Conservation (phyloP, 306 rosid species). For the Albizia julibrissin region DNA sequence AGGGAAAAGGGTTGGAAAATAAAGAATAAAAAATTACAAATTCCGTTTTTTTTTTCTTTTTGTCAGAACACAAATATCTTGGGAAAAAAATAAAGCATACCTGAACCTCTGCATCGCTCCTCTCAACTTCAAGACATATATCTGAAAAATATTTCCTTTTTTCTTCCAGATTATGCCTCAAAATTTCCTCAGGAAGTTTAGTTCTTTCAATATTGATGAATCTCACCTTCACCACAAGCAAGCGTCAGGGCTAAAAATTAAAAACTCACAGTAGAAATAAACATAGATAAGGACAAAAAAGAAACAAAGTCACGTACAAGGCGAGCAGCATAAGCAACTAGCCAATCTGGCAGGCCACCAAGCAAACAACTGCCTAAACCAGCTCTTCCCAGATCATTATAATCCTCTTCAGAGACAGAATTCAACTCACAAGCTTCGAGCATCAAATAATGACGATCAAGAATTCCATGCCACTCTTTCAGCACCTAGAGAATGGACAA, state of each 20-base stretch:
- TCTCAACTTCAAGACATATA: slow-evolving; percentile 87
- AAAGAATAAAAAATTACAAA: slow-evolving; percentile 7
- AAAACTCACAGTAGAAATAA: not conserved
- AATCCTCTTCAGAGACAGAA: slow-evolving; percentile 85
- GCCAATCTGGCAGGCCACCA: slow-evolving; percentile 97
- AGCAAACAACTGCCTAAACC: slow-evolving; percentile 98
- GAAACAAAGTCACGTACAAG: slow-evolving; percentile 58
- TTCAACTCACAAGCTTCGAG: slow-evolving; percentile 89
- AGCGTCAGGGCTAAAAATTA: slow-evolving; percentile 32
- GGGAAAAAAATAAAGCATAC: slow-evolving; percentile 38
- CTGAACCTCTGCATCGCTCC: slow-evolving; percentile 97
- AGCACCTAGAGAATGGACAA: slow-evolving; percentile 60
- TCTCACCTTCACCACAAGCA: slow-evolving; percentile 73
- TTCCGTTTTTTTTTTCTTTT: not conserved
- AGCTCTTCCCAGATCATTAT: slow-evolving; percentile 87
- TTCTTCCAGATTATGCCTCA: slow-evolving; percentile 83
- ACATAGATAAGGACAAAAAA: slow-evolving; percentile 17
- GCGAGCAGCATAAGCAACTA: slow-evolving; percentile 95
- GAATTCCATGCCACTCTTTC: slow-evolving; percentile 91
- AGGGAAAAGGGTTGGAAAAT: slow-evolving; percentile 8
- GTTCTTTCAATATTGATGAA: slow-evolving; percentile 89
- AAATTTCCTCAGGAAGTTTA: slow-evolving; percentile 92
- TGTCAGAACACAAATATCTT: not conserved
- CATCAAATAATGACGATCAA: slow-evolving; percentile 84
- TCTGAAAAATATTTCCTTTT: slow-evolving; percentile 90